Conservation (phyloP, 768 basidiomycete genomes). For the Albatrellus ellisii region DNA sequence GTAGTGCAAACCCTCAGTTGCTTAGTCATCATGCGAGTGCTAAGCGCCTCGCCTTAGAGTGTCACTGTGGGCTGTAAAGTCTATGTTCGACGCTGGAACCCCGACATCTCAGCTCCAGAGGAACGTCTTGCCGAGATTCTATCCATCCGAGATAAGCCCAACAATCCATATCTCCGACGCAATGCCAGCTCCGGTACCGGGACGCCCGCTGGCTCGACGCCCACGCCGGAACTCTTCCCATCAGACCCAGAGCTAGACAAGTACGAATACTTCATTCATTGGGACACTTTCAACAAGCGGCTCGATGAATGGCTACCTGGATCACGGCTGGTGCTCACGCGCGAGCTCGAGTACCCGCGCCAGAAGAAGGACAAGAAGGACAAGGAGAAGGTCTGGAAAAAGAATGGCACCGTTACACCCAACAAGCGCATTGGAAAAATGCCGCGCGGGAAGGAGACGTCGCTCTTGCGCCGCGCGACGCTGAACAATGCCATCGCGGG, state of each 20-base stretch:
- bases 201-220: slow-evolving; percentile 6
- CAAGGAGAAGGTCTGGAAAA: slow-evolving; percentile 38
- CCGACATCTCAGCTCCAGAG: slow-evolving; percentile 57
- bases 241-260: slow-evolving; percentile 53
- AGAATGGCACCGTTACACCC: slow-evolving; percentile 26
- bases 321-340: slow-evolving; percentile 67
- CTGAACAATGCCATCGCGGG: slow-evolving; percentile 20
- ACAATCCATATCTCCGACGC: slow-evolving; percentile 43
- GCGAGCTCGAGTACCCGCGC: slow-evolving; percentile 93
- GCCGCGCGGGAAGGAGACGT: slow-evolving; percentile 14
- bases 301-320: slow-evolving; percentile 95
- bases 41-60: slow-evolving; percentile 33
- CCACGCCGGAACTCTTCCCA: slow-evolving; percentile 28
- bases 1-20: slow-evolving; percentile 29
- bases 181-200: slow-evolving; percentile 20
- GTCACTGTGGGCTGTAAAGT: slow-evolving; percentile 93
- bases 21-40: slow-evolving; percentile 13
- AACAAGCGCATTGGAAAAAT: slow-evolving; percentile 15
- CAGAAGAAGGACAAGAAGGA: slow-evolving; percentile 60
- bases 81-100: slow-evolving; percentile 70
- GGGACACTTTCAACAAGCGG: slow-evolving; percentile 98
- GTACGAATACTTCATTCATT: slow-evolving; percentile 94
- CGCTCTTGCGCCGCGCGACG: slow-evolving; percentile 23
- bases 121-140: slow-evolving; percentile 94
- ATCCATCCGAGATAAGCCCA: slow-evolving; percentile 82